A percentile compares a stretch with the other conserved stretches of the same genome.
Conservation (phyloP, 805 yeast genomes). For the Ogataea pini region DNA sequence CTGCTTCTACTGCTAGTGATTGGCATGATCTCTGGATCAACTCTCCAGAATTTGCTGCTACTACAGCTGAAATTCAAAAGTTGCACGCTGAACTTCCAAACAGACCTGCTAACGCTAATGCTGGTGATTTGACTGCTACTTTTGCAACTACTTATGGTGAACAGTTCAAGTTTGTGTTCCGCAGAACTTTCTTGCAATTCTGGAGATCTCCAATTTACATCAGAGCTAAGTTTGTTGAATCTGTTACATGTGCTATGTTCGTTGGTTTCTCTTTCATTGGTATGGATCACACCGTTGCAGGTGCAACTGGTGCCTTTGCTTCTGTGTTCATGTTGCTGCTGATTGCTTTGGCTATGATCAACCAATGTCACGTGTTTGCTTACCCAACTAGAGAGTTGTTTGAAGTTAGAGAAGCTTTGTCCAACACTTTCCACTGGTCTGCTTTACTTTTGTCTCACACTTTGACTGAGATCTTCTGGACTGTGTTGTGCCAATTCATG, state of each 20-base stretch:
- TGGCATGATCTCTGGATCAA: slow-evolving; percentile 66
- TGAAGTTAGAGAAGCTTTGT: slow-evolving; percentile 68
- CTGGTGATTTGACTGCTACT: slow-evolving; percentile 31
- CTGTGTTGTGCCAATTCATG: slow-evolving; percentile 48
- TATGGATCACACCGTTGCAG: slow-evolving; percentile 50
- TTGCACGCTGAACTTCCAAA: slow-evolving; percentile 31
- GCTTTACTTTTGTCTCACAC: slow-evolving; percentile 53
- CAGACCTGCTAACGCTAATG: slow-evolving; percentile 27
- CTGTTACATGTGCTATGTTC: slow-evolving; percentile 45
- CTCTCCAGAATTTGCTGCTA: slow-evolving; percentile 34
- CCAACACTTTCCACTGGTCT: slow-evolving; percentile 75
- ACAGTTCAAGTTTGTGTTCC: slow-evolving; percentile 39
- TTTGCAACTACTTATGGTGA: slow-evolving; percentile 50
- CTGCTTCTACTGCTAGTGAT: slow-evolving; percentile 58
- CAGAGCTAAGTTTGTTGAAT: slow-evolving; percentile 49
- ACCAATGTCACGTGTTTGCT: slow-evolving; percentile 65
- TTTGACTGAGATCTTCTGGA: slow-evolving; percentile 63
- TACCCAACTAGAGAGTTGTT: slow-evolving; percentile 57
- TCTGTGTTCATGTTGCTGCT: slow-evolving; percentile 57
- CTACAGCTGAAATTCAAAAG: slow-evolving; percentile 35
- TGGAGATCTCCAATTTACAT: slow-evolving; percentile 55
- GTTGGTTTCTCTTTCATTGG: slow-evolving; percentile 63
- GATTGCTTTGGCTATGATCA: slow-evolving; percentile 59
- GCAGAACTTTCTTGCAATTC: slow-evolving; percentile 43
- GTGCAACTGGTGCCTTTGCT: slow-evolving; percentile 57